Percentiles rank a stretch among this genome's conserved stretches.
Evolutionary conservation across 306 rosid species (phyloP).

Genomic region (Medicago arabica): DNA sequence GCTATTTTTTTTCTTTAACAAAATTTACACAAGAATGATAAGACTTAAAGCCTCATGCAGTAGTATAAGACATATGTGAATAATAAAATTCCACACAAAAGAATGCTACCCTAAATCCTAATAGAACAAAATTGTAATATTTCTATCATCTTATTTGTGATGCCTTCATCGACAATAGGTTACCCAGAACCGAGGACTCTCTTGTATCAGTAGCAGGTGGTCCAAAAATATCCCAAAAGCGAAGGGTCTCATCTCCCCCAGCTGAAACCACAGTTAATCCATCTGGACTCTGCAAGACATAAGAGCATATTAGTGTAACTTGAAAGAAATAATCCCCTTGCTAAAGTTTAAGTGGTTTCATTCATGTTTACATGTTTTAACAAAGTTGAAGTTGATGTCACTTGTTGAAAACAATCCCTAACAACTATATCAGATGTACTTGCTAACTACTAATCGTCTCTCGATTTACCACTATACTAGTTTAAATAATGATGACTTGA

Average conservation of each 20-base stretch:
- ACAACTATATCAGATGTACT: slow-evolving; percentile 1
- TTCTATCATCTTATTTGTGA: slow-evolving; percentile 64
- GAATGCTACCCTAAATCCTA: background rate
- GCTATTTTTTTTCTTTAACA: too few relatives aligned
- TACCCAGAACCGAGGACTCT: slow-evolving; percentile 51
- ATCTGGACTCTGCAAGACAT: slow-evolving; percentile 71
- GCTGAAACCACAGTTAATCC: slow-evolving; percentile 78
- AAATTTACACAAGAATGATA: too few relatives aligned
- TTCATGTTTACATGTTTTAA: slow-evolving; percentile 4
- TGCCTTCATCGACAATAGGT: slow-evolving; percentile 60
- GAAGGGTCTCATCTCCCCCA: slow-evolving; percentile 77
- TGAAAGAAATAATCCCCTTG: background rate
- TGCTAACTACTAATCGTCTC: background rate
- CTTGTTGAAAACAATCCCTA: background rate
- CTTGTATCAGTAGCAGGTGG: slow-evolving; percentile 49
- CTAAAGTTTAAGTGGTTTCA: background rate
- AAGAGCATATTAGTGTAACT: background rate
- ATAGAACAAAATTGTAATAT: slow-evolving; percentile 20
- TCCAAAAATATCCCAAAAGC: slow-evolving; percentile 76
- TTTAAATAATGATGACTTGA: background rate
- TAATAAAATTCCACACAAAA: slow-evolving; percentile 7
- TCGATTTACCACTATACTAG: background rate
- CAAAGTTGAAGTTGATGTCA: slow-evolving; percentile 1
- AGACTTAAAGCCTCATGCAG: too few relatives aligned
- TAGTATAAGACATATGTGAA: too few relatives aligned